These are phyloP conservation scores for Pichia thaimueangensis DNA, from an alignment of 805 yeast genomes.

Conservation along the genomic window DNA sequence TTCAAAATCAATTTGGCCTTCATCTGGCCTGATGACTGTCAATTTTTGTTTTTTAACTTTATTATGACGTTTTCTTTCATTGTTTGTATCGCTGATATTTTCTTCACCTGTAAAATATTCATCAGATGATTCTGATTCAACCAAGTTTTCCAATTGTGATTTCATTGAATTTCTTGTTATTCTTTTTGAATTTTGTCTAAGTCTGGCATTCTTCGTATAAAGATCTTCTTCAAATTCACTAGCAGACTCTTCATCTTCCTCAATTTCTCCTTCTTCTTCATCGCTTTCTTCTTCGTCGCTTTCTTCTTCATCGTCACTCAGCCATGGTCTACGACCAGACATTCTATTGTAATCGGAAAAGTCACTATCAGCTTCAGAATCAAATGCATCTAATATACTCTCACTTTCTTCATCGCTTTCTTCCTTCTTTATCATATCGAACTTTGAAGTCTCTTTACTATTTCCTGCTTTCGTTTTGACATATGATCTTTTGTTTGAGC, in stretches of 20 bases:
- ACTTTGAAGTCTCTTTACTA: no score
- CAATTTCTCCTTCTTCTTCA: not conserved
- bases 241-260: not conserved
- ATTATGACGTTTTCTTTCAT: not conserved
- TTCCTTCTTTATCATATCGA: slow-evolving; percentile 4
- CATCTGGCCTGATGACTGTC: not conserved
- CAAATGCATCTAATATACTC: not conserved
- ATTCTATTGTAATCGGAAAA: not conserved
- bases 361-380: slow-evolving; percentile 1
- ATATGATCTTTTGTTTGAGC: not conserved
- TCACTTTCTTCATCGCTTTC: not conserved
- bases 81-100: not conserved
- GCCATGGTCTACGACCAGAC: not conserved
- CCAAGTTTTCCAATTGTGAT: slow-evolving; percentile 1
- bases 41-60: not conserved
- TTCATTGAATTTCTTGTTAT: not conserved
- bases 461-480: not conserved
- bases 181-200: not conserved
- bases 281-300: no score
- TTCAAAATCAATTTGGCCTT: not conserved
- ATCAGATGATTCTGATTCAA: not conserved
- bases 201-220: not conserved
- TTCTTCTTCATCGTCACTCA: not conserved
- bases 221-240: not conserved
- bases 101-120: not conserved